Conservation (phyloP, 2,329 filamentous ascomycete species). For the Talaromyces pinophilus region DNA sequence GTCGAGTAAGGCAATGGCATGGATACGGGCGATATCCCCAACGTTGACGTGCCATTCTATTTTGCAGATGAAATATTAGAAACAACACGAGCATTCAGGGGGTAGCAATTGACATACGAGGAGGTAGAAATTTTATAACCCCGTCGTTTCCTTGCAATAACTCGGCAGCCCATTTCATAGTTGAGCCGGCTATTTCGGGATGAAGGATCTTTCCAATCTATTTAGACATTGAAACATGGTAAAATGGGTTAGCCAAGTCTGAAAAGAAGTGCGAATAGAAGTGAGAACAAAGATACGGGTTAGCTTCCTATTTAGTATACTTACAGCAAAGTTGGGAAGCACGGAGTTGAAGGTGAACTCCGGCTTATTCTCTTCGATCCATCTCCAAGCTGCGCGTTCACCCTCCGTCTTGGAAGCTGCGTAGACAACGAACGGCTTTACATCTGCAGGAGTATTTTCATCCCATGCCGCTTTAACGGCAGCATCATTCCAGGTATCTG, state of each 20-base stretch:
- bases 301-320: not conserved
- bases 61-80: not conserved
- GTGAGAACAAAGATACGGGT: not conserved
- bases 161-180: constrained; percentile 1
- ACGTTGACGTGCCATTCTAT: constrained; percentile 50
- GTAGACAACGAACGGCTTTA: constrained; percentile 39
- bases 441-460: constrained; percentile 30
- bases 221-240: not conserved
- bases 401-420: constrained; percentile 50
- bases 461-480: constrained; percentile 40
- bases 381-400: constrained; percentile 52
- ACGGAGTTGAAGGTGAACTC: constrained; percentile 45
- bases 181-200: constrained; percentile 17
- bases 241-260: not conserved
- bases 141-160: constrained; percentile 6
- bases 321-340: constrained; percentile 38
- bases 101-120: constrained; percentile 12
- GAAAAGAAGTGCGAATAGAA: not conserved
- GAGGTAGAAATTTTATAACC: not conserved
- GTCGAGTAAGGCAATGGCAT: constrained; percentile 54
- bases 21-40: constrained; percentile 52
- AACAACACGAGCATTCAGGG: not conserved
- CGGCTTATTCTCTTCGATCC: constrained; percentile 46
- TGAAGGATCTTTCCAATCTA: constrained; percentile 15
- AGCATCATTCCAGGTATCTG: constrained; percentile 27